Evolutionary conservation across 768 basidiomycete species (phyloP).

Genomic region (Vararia minispora): DNA sequence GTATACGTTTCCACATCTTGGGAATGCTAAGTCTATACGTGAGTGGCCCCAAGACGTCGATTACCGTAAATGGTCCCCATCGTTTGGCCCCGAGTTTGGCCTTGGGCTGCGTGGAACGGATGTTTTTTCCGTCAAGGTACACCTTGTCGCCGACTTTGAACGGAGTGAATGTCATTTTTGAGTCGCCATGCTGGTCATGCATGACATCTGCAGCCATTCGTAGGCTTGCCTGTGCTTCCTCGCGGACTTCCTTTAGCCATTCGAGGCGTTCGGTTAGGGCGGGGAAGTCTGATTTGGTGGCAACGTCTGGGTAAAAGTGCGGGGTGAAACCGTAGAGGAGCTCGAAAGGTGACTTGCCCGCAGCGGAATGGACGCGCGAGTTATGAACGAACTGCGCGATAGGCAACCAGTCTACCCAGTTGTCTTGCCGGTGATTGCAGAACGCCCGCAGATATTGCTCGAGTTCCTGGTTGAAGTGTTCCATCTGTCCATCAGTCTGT

Average conservation of each 20-base stretch:
- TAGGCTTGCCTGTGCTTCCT: background rate
- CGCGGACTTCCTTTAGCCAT: background rate
- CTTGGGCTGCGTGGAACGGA: background rate
- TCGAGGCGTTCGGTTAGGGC: background rate
- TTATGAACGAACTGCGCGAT: slow-evolving; percentile 23
- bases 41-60: slow-evolving; percentile 1
- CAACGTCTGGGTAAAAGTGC: background rate
- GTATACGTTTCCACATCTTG: slow-evolving; percentile 5
- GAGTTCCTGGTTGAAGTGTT: slow-evolving; percentile 22
- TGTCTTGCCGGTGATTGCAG: slow-evolving; percentile 14
- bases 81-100: slow-evolving; percentile 6
- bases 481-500: slow-evolving; percentile 26
- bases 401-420: slow-evolving; percentile 19
- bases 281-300: background rate
- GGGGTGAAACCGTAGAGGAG: background rate
- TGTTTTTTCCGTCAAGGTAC: slow-evolving; percentile 8
- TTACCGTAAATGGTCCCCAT: slow-evolving; percentile 8
- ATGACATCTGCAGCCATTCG: background rate
- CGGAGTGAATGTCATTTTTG: background rate
- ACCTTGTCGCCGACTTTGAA: slow-evolving; percentile 5
- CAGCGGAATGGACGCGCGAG: slow-evolving; percentile 15
- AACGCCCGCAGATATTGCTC: slow-evolving; percentile 21
- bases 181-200: background rate
- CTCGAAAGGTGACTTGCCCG: slow-evolving; percentile 17
- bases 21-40: slow-evolving; percentile 8